Evolutionary conservation across 257 asterid species (phyloP).

Genomic region (Verbena officinalis): DNA sequence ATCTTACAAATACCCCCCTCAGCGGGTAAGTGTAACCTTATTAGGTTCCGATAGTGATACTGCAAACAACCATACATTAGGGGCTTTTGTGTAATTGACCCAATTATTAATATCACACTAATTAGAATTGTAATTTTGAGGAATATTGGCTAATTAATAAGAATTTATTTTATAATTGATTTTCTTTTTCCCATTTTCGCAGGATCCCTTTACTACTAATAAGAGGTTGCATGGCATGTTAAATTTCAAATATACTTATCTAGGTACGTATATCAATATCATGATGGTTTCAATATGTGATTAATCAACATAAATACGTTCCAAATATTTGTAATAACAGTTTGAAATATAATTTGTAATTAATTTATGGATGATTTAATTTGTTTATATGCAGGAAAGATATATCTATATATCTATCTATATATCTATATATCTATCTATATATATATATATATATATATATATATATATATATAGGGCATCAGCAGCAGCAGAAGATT

Average conservation of each 20-base stretch:
- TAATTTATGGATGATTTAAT: too few relatives aligned
- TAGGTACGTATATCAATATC: constrained; percentile 41
- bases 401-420: not conserved
- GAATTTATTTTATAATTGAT: not conserved
- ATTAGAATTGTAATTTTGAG: not conserved
- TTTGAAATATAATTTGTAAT: too few relatives aligned
- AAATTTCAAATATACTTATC: constrained; percentile 10
- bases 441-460: not conserved
- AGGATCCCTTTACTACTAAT: constrained; percentile 82
- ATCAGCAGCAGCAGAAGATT: constrained; percentile 4
- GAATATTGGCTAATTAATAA: not conserved
- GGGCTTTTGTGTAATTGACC: too few relatives aligned
- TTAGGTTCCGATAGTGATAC: too few relatives aligned
- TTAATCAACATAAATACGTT: too few relatives aligned
- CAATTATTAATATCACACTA: too few relatives aligned
- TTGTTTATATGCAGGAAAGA: too few relatives aligned
- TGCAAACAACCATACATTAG: too few relatives aligned
- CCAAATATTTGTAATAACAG: too few relatives aligned
- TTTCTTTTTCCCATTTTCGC: constrained; percentile 10
- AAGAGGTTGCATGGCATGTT: constrained; percentile 34
- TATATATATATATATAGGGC: constrained; percentile 15
- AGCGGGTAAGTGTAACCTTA: too few relatives aligned
- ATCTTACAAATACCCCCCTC: too few relatives aligned
- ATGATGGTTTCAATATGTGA: too few relatives aligned
- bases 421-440: not conserved